Evolutionary conservation across 805 yeast genomes (phyloP), one percentile per base, ranked within the genome.

Genomic region (Candida nemodendra): DNA sequence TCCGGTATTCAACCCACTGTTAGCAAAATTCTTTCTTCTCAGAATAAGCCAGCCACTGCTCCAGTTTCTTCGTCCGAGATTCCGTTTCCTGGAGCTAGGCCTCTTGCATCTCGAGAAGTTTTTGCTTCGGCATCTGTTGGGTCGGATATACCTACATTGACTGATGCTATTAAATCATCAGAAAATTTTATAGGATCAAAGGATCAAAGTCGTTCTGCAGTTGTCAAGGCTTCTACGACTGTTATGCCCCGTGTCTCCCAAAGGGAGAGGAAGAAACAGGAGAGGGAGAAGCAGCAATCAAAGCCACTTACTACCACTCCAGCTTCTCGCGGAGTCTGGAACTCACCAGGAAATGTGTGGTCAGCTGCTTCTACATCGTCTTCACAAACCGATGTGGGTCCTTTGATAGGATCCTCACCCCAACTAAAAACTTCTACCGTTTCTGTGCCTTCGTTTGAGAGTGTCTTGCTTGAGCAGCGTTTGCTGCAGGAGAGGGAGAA

Each of bases 231-330:
- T 3, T 61, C 59, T 36, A 51, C 70, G 15, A 62, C 62, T 2
- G 65, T 72, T 0, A 57, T 64, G 15, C 54, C 61, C 22, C 72
- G 73, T 43, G 50, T 76, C 12, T 79, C 86, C 1, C 86, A 81
- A 45, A 77, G 77, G 50, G 84, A 79, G 45, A 57, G 85, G 27
- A 76, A 72, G 52, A 69, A 64, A 41, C 47, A 67, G 45, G 65
- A 66, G 48, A 61, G 61, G 36, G 53, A 49, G 24, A 42, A 42
- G 18, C 39, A 30, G 9, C 29, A 21, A 11, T 34, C 40, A 5
- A 27, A 21, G 11, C 11, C 24, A 8, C 24, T 11, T 21, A 17
- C 28, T 11, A 11, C 32, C 4, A 29, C 27, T 9, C 14, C 37
- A 22, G 30, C 32, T 12, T 13, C 32, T 4, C 14, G 45, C 16